These are phyloP conservation scores for Pseudoperonospora humuli DNA, from an alignment of 352 stramenopile genomes.

Conservation along the genomic window DNA sequence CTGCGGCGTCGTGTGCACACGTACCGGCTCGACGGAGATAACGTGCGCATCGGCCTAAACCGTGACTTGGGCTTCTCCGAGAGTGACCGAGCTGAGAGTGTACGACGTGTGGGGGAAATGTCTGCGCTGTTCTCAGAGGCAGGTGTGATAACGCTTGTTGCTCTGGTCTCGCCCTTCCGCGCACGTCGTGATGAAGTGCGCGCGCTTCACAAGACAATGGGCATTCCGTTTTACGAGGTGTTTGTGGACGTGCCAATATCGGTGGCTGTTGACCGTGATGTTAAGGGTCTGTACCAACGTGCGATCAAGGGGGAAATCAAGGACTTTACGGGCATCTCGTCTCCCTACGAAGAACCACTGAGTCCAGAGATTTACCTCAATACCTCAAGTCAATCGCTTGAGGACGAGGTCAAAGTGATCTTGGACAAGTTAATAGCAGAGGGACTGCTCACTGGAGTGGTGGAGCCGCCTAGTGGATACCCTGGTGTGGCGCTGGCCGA, in stretches of 20 bases:
- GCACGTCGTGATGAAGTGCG: constrained; percentile 90
- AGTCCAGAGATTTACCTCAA: constrained; percentile 92
- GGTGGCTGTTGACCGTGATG: constrained; percentile 94
- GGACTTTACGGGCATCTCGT: constrained; percentile 98
- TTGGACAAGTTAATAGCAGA: constrained; percentile 50
- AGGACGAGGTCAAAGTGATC: constrained; percentile 71
- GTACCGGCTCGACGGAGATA: constrained; percentile 97
- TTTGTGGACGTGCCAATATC: constrained; percentile 97
- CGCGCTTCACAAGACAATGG: constrained; percentile 88
- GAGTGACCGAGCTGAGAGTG: constrained; percentile 92
- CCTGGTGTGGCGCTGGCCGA: constrained; percentile 84
- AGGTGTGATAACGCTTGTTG: constrained; percentile 96
- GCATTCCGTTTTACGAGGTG: constrained; percentile 97
- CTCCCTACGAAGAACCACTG: constrained; percentile 94
- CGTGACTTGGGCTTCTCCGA: constrained; percentile 94
- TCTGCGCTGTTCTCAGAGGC: constrained; percentile 94
- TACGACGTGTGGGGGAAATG: constrained; percentile 96
- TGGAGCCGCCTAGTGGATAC: constrained; percentile 44
- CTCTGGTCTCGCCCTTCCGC: constrained; percentile 94
- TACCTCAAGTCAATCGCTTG: constrained; percentile 92
- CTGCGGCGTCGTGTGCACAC: constrained; percentile 93
- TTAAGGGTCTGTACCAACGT: constrained; percentile 94
- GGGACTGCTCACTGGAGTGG: constrained; percentile 56
- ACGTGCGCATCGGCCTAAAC: constrained; percentile 97
- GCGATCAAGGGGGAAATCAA: constrained; percentile 94